Conservation (phyloP, 306 rosid species). For the Echinosophora koreensis region DNA sequence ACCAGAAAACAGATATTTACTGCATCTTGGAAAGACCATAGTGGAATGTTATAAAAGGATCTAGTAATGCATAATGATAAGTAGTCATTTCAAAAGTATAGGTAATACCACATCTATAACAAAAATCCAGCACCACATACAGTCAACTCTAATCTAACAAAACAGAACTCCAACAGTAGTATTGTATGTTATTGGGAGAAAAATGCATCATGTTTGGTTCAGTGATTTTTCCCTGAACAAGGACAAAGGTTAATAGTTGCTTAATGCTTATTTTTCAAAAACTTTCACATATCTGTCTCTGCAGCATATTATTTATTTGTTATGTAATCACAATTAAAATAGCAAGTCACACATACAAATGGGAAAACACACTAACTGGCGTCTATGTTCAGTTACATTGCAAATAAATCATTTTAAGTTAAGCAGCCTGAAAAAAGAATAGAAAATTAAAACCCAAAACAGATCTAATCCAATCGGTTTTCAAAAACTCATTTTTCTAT, state of each 20-base stretch:
- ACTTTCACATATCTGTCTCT: not conserved
- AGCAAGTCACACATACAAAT: not conserved
- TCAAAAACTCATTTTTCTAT: too few relatives aligned
- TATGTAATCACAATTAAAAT: not conserved
- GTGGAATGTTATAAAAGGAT: not conserved
- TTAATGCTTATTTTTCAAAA: not conserved
- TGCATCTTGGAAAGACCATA: not conserved
- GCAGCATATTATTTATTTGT: not conserved
- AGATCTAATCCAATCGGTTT: too few relatives aligned
- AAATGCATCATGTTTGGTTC: not conserved
- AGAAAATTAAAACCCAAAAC: too few relatives aligned
- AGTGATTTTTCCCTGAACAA: not conserved
- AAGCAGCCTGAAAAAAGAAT: not conserved
- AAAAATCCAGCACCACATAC: not conserved
- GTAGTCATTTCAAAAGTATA: constrained; percentile 19
- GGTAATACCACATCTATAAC: not conserved
- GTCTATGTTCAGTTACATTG: not conserved
- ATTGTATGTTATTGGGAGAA: not conserved
- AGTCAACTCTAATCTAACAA: not conserved
- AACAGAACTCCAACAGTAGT: not conserved
- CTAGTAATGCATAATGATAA: not conserved
- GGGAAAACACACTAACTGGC: not conserved
- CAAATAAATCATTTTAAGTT: not conserved
- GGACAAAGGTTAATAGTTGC: not conserved
- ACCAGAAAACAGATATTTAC: not conserved